phyloP scores from a whole-genome alignment of 305 asterid species.

The Fraxinus dipetala region DNA sequence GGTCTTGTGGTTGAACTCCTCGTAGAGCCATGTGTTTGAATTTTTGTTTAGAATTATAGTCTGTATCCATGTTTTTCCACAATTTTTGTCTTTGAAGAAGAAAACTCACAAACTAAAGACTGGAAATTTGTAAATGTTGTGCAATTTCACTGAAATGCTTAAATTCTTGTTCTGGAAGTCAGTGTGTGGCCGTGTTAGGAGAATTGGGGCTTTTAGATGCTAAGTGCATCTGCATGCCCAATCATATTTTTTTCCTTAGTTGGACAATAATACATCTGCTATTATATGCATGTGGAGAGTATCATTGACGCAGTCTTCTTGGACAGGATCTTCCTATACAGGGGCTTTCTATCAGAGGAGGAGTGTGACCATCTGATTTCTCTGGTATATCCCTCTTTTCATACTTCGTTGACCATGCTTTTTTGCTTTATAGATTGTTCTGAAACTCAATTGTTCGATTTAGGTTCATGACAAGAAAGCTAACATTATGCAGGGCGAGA shows the following conservation, averaged over 20 bases:
- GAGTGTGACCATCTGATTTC: slow-evolving; percentile 72
- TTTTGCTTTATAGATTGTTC: slow-evolving; percentile 15
- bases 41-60: background rate
- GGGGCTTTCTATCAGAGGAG: slow-evolving; percentile 59
- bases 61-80: background rate
- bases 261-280: background rate
- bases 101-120: background rate
- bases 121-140: background rate
- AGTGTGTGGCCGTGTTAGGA: background rate
- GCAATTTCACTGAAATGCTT: background rate
- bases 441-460: slow-evolving; percentile 21
- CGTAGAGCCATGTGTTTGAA: background rate
- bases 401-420: slow-evolving; percentile 9
- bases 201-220: background rate
- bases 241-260: background rate
- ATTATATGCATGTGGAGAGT: slow-evolving; percentile 11
- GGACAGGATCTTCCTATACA: slow-evolving; percentile 74
- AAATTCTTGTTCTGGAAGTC: background rate
- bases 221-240: background rate
- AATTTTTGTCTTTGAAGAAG: background rate
- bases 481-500: slow-evolving; percentile 14
- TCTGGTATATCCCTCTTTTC: slow-evolving; percentile 40
- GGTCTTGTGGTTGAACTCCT: background rate
- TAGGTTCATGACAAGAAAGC: slow-evolving; percentile 39
- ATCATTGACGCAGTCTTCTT: slow-evolving; percentile 32